Conservation (phyloP, 805 yeast species). For the Schwanniomyces polymorphus region DNA sequence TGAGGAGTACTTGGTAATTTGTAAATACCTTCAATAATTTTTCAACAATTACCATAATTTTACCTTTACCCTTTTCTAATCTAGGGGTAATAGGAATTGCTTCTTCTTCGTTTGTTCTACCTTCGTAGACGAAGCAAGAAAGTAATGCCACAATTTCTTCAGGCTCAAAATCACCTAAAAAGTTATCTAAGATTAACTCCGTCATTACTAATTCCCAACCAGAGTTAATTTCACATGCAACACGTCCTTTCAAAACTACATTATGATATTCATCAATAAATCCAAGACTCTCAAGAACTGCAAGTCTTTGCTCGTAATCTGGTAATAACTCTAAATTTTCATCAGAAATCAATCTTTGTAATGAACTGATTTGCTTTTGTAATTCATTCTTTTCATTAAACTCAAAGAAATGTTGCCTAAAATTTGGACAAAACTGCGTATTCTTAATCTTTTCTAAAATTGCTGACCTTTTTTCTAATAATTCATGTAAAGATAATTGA, state of each 20-base stretch:
- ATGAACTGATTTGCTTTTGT: slow-evolving; percentile 49
- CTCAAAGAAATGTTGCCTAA: slow-evolving; percentile 45
- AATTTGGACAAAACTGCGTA: slow-evolving; percentile 39
- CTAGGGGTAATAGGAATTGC: slow-evolving; percentile 72
- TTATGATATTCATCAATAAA: slow-evolving; percentile 77
- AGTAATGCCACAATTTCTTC: slow-evolving; percentile 95
- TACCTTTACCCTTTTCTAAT: slow-evolving; percentile 64
- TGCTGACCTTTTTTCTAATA: slow-evolving; percentile 34
- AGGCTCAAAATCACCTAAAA: slow-evolving; percentile 88
- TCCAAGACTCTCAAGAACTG: slow-evolving; percentile 73
- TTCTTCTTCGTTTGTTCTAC: slow-evolving; percentile 64
- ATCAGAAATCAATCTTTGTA: slow-evolving; percentile 70
- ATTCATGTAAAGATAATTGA: slow-evolving; percentile 36
- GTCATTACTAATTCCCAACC: slow-evolving; percentile 92
- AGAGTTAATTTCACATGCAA: slow-evolving; percentile 86
- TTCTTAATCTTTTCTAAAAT: slow-evolving; percentile 28
- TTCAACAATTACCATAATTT: slow-evolving; percentile 70
- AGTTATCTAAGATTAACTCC: slow-evolving; percentile 86
- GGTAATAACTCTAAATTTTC: slow-evolving; percentile 89
- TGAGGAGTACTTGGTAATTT: slow-evolving; percentile 68
- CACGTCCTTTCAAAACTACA: slow-evolving; percentile 85
- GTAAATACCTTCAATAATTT: slow-evolving; percentile 61
- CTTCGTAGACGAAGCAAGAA: slow-evolving; percentile 92
- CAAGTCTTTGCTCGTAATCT: slow-evolving; percentile 86
- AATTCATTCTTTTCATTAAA: slow-evolving; percentile 47